These are phyloP conservation scores for Candida ponderosae DNA, from an alignment of 805 yeast genomes.

Conservation along the genomic window DNA sequence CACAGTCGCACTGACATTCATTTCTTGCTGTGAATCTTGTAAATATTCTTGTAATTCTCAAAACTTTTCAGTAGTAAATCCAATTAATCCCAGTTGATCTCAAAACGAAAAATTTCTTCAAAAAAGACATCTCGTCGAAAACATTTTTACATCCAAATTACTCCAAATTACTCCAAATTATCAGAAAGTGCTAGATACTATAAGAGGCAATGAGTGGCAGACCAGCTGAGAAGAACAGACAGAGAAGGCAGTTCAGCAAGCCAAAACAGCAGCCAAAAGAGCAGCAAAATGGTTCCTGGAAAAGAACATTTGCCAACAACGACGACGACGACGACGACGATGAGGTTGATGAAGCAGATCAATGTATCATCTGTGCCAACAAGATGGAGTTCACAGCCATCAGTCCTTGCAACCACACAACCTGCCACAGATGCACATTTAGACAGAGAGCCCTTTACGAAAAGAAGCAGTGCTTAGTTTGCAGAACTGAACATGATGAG, in stretches of 20 bases:
- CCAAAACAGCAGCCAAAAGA: conserved; percentile 1
- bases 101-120: too few species aligned
- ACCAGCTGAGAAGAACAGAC: conserved; percentile 1
- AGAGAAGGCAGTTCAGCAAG: background rate
- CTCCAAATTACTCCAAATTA: too few species aligned
- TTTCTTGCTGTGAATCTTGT: too few species aligned
- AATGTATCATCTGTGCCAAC: conserved; percentile 84
- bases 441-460: conserved; percentile 76
- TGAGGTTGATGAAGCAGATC: conserved; percentile 31
- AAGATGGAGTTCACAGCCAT: conserved; percentile 54
- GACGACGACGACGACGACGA: conserved; percentile 15
- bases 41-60: conserved; percentile 3
- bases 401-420: conserved; percentile 76
- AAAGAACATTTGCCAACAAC: conserved; percentile 9
- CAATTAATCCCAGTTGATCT: conserved; percentile 1
- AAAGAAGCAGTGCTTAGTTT: conserved; percentile 70
- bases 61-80: background rate
- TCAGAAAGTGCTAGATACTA: too few species aligned
- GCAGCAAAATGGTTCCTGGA: conserved; percentile 8
- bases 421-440: conserved; percentile 78
- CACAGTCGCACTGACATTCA: conserved; percentile 74
- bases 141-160: too few species aligned
- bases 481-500: conserved; percentile 62
- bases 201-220: too few species aligned
- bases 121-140: too few species aligned